Evolutionary conservation across 2,329 filamentous ascomycete genomes (phyloP).

Genomic region (Madurella fahalii): DNA sequence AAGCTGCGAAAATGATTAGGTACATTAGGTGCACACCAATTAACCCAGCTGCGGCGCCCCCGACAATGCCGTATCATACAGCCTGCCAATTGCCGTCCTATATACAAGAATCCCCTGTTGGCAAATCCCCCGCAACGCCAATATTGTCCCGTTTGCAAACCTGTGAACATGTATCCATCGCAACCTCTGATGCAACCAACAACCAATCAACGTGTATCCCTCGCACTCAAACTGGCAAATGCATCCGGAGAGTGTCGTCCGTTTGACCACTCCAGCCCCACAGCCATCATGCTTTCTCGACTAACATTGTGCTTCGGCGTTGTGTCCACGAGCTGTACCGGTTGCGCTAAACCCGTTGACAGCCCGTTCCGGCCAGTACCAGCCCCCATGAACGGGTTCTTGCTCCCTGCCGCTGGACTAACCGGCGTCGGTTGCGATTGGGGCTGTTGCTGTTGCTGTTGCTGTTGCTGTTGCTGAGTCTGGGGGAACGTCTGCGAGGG

Average conservation of each 20-base stretch:
- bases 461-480: constrained; percentile 21
- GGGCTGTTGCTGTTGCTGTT: constrained; percentile 26
- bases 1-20: background rate
- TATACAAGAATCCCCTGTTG: background rate
- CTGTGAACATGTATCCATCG: background rate
- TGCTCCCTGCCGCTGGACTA: constrained; percentile 39
- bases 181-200: background rate
- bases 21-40: background rate
- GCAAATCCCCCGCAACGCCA: background rate
- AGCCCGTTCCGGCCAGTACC: constrained; percentile 14
- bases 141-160: background rate
- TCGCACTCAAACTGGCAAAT: constrained; percentile 69
- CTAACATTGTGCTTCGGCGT: constrained; percentile 47
- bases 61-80: background rate
- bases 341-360: constrained; percentile 23
- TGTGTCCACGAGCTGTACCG: constrained; percentile 17
- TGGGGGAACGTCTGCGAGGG: constrained; percentile 12
- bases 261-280: constrained; percentile 61
- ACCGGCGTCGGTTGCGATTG: constrained; percentile 24
- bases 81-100: background rate
- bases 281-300: constrained; percentile 67
- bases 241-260: constrained; percentile 76
- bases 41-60: background rate
- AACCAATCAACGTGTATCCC: constrained; percentile 40
- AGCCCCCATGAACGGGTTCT: constrained; percentile 53